A percentile compares a stretch with the other conserved stretches of the same genome.
phyloP scores from a whole-genome alignment of 208 protist species.

The Wallacemonas collosoma region DNA sequence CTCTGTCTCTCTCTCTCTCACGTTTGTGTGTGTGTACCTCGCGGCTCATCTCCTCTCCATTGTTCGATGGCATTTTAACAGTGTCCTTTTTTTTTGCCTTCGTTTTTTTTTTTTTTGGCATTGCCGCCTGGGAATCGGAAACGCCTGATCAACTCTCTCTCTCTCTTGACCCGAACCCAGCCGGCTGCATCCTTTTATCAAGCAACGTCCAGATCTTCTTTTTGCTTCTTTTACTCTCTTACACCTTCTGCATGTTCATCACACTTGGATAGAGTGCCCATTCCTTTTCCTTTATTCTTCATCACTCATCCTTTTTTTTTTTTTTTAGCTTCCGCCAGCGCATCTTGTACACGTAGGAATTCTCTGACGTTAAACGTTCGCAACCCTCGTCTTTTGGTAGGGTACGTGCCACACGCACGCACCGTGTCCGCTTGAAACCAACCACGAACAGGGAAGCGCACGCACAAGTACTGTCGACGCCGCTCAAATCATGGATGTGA shows the following conservation, averaged over 20 bases:
- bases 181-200: background rate
- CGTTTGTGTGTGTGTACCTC: slow-evolving; percentile 18
- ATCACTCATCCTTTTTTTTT: slow-evolving; percentile 14
- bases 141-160: background rate
- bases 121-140: too few species aligned
- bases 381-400: too few species aligned
- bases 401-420: background rate
- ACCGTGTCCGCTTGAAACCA: background rate
- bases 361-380: too few species aligned
- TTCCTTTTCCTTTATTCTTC: slow-evolving; percentile 4
- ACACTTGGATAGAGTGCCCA: background rate
- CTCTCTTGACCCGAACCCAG: background rate
- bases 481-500: background rate
- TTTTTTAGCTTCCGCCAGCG: background rate
- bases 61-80: too few species aligned
- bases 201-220: background rate
- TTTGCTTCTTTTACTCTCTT: too few species aligned
- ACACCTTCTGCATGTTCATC: background rate
- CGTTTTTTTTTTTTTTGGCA: too few species aligned
- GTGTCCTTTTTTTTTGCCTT: too few species aligned
- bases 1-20: slow-evolving; percentile 13
- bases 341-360: background rate
- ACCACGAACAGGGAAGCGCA: background rate
- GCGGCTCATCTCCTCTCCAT: background rate
- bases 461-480: background rate